Evolutionary conservation across 2,329 filamentous ascomycete species (phyloP).

Genomic region (Alternaria infectoria): DNA sequence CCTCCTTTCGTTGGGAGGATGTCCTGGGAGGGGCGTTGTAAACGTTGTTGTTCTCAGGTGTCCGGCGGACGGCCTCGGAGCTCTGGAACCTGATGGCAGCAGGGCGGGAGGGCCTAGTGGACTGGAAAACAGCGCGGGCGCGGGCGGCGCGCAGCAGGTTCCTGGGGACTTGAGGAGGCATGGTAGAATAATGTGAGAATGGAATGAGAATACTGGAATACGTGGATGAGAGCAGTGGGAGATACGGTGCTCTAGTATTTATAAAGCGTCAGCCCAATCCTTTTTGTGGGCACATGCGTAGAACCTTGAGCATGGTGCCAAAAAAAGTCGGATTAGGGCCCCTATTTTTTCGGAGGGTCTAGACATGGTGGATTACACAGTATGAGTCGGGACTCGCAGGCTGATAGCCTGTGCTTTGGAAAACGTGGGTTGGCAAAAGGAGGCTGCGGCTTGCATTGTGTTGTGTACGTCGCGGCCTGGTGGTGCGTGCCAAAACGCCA

Average conservation of each 20-base stretch:
- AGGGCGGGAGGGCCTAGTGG: slow-evolving; percentile 10
- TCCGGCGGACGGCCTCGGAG: slow-evolving; percentile 14
- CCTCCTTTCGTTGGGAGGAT: slow-evolving; percentile 7
- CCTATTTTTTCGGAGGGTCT: slow-evolving; percentile 18
- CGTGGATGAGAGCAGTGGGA: slow-evolving; percentile 4
- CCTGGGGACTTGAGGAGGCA: slow-evolving; percentile 20
- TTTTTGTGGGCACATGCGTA: slow-evolving; percentile 16
- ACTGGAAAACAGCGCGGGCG: slow-evolving; percentile 17
- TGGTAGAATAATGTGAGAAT: slow-evolving; percentile 1
- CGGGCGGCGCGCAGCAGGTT: slow-evolving; percentile 18
- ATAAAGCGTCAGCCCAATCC: slow-evolving; percentile 9
- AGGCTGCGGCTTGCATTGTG: slow-evolving; percentile 16
- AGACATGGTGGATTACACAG: slow-evolving; percentile 13
- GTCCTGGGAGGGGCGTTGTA: slow-evolving; percentile 11
- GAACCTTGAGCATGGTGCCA: slow-evolving; percentile 6
- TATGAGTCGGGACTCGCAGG: slow-evolving; percentile 13
- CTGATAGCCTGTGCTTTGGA: slow-evolving; percentile 17
- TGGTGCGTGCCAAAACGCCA: slow-evolving; percentile 9
- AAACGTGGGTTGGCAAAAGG: slow-evolving; percentile 15
- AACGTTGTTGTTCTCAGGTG: slow-evolving; percentile 2
- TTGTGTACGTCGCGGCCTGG: slow-evolving; percentile 15
- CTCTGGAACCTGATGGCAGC: slow-evolving; percentile 14
- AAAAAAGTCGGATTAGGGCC: slow-evolving; percentile 12
- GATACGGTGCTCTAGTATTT: slow-evolving; percentile 1
- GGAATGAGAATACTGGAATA: background rate